These are phyloP conservation scores for Trebouxia sp. DNA, from an alignment of 139 green algal genomes.

Conservation along the genomic window DNA sequence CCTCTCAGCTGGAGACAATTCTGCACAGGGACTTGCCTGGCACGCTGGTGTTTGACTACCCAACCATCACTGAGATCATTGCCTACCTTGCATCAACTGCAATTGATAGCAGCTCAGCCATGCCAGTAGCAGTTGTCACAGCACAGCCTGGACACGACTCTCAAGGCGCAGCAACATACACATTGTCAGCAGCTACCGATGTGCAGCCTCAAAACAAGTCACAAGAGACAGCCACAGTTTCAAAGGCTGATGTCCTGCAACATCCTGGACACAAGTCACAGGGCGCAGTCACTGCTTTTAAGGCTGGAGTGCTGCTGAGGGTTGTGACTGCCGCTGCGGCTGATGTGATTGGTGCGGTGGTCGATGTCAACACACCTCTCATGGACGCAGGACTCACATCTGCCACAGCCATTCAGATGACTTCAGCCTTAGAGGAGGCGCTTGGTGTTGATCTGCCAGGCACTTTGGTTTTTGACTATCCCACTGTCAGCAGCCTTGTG, in stretches of 20 bases:
- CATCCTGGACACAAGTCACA: too few species aligned
- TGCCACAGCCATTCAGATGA: conserved; percentile 39
- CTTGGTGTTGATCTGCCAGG: conserved; percentile 49
- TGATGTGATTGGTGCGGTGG: not conserved
- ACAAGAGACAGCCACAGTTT: too few species aligned
- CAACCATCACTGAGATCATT: conserved; percentile 32
- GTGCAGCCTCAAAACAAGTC: too few species aligned
- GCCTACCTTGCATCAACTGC: too few species aligned
- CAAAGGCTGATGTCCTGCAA: too few species aligned
- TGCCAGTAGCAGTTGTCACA: too few species aligned
- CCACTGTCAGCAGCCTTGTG: conserved; percentile 60
- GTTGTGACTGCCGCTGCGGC: conserved; percentile 2
- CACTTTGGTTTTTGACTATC: conserved; percentile 83
- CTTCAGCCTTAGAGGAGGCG: conserved; percentile 43
- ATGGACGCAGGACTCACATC: conserved; percentile 33
- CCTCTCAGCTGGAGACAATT: not conserved
- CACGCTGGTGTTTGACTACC: conserved; percentile 78
- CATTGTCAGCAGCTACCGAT: too few species aligned
- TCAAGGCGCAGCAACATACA: too few species aligned
- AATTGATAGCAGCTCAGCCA: too few species aligned
- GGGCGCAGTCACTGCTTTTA: too few species aligned
- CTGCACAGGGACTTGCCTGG: conserved; percentile 64
- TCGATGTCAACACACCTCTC: not conserved
- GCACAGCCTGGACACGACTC: too few species aligned
- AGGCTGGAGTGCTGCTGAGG: conserved; percentile 24